Percentiles rank a stretch among this genome's conserved stretches.
Evolutionary conservation across 1,284 basidiomycete species (phyloP).

Genomic region (Trichosporon faecale): DNA sequence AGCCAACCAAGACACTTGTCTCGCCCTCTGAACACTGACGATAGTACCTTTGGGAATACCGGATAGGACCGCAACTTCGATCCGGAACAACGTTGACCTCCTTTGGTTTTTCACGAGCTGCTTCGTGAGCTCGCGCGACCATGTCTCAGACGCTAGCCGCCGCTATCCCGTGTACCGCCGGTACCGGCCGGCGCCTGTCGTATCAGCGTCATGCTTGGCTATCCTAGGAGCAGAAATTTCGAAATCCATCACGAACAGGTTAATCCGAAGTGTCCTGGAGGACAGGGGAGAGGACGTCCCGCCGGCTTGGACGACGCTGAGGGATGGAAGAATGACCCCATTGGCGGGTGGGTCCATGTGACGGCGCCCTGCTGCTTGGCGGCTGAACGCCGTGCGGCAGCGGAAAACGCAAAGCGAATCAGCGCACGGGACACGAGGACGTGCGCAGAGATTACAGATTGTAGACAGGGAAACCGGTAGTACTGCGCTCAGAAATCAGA

Average conservation of each 20-base stretch:
- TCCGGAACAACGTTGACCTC: neutral
- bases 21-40: neutral
- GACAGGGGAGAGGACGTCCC: neutral
- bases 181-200: neutral
- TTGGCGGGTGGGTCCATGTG: neutral
- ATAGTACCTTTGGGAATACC: neutral
- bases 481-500: neutral
- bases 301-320: neutral
- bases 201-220: neutral
- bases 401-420: neutral
- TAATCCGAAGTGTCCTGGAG: neutral
- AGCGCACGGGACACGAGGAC: neutral
- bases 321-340: neutral
- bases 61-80: neutral
- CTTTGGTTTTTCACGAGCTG: neutral
- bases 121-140: neutral
- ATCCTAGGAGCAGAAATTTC: neutral
- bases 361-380: neutral
- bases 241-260: neutral
- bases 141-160: neutral
- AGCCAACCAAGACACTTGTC: neutral
- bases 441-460: neutral
- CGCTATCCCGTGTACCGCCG: neutral
- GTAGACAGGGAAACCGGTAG: neutral
- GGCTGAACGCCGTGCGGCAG: neutral